Evolutionary conservation across 208 protist species (phyloP).

Genomic region (Herpetomonas tarakana): DNA sequence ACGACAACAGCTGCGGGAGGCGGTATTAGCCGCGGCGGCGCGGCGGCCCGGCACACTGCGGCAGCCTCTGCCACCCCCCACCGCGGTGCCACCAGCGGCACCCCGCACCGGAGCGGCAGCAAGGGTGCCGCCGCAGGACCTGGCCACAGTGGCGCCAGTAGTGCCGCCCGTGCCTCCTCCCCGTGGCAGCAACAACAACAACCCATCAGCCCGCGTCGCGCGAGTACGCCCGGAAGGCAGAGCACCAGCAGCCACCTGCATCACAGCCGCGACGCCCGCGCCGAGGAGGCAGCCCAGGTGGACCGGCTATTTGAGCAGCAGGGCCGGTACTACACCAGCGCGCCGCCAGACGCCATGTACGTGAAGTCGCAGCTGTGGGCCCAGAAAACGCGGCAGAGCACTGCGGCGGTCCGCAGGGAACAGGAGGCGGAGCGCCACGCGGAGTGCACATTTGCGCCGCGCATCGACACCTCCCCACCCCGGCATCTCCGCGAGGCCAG

Average conservation of each 20-base stretch:
- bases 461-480: constrained; percentile 8
- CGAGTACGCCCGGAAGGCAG: background rate
- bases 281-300: constrained; percentile 13
- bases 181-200: background rate
- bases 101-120: background rate
- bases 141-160: too few relatives aligned
- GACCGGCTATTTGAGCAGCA: constrained; percentile 26
- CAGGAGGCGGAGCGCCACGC: constrained; percentile 17
- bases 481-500: background rate
- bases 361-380: constrained; percentile 52
- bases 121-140: too few relatives aligned
- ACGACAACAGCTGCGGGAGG: too few relatives aligned
- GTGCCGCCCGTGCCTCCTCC: background rate
- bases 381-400: constrained; percentile 19
- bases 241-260: constrained; percentile 2
- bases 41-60: too few relatives aligned
- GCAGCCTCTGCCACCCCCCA: background rate
- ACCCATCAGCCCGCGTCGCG: background rate
- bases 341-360: constrained; percentile 48
- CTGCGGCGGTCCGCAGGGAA: constrained; percentile 19
- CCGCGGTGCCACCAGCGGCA: too few relatives aligned
- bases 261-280: background rate
- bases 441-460: constrained; percentile 50
- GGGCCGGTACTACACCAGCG: constrained; percentile 31
- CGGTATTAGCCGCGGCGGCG: too few relatives aligned